Base-by-base conservation (phyloP, 306 rosid species). In the Rosa lucieae region DNA sequence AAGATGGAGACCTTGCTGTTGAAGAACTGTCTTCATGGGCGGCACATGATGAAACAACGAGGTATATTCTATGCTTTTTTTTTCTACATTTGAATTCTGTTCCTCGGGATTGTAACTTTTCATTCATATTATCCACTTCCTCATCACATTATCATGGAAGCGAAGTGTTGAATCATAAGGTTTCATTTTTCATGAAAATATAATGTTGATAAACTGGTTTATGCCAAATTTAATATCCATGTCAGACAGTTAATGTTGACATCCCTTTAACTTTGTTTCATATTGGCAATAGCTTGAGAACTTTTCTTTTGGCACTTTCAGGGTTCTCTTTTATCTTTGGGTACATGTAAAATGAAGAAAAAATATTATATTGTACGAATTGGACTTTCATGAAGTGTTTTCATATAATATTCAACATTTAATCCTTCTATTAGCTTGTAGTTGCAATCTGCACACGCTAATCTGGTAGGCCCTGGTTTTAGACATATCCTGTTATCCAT, bases 41-140 rank as follows among this genome's bases (percentile, higher is more conserved):
- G 8, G 81, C 26, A 81, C 76, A 78, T 67, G 74, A 67, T 67
- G 87, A 82, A 43, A 77, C 70, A 51, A 3, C 18, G 63, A 91
- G 96, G 97, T 93, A 86, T 67, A 5, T 56, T 13, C 17, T 76
- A 32, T 5, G 26, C n/a, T 55, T 55, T 3, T 1, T 21, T 21
- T 11, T 43, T 3, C 39, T 13, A 4, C 52, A 15, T 2, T 43
- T 26, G 44, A 5, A 1, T 18, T 75, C 6, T 13, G 14, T 74
- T 43, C 18, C 10, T 15, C 10, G 6, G 26, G 42, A 43, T 23
- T 58, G 43, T 43, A 12, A 40, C 2, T 12, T 51, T 53, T 18
- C 8, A 23, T 10, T 29, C 68, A 56, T 74, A 37, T 37, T 26
- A 40, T 21, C 26, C 20, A 65, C 69, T 14, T 0, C 69, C 21